Evolutionary conservation across 1,139 yeast species (phyloP), one percentile per base, ranked within the genome.

Genomic region (Suhomyces wounanorum): DNA sequence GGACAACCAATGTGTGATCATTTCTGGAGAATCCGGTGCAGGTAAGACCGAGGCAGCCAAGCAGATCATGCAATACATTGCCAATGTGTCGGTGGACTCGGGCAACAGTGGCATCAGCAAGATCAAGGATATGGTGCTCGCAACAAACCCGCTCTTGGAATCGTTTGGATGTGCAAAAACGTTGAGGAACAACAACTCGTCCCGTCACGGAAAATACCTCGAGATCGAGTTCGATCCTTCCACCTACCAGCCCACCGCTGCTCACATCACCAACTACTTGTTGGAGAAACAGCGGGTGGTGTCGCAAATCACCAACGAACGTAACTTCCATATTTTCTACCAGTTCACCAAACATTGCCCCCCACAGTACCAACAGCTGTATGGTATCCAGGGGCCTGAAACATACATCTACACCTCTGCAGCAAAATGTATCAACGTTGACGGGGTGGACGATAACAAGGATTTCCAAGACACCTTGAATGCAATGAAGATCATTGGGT

Each of bases 31-130:
- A 68, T 90, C 97, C 1, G 99, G 99, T 55, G 99, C 99, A 2
- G 99, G 99, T 47, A 94, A 94, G 68, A 94, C 99, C 7, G 99
- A 94, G 70, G 98, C 99, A 17, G 99, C 99, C 39, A 94, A 94
- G 73, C 86, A 96, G 65, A 94, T 94, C 70, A 95, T 95, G 99
- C 98, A 95, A 69, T 95, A 95, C 67, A 89, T 95, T 61, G 97
- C 99, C 43, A 85, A 94, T 40, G 97, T 91, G 7, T 73, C 78
- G 1, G 78, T 74, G 14, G 77, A 71, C 52, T 44, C 54, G 6
- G 60, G 62, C 31, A 52, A 59, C 44, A 53, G 52, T 26, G 78
- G 71, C 68, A 94, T 95, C 64, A 83, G 89, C 56, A 85, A 85
- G 62, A 92, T 94, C 69, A 94, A 92, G 67, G 97, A 94, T 65